phyloP scores from a whole-genome alignment of 176 grass and related monocot genomes.

The Microstegium vimineum region DNA sequence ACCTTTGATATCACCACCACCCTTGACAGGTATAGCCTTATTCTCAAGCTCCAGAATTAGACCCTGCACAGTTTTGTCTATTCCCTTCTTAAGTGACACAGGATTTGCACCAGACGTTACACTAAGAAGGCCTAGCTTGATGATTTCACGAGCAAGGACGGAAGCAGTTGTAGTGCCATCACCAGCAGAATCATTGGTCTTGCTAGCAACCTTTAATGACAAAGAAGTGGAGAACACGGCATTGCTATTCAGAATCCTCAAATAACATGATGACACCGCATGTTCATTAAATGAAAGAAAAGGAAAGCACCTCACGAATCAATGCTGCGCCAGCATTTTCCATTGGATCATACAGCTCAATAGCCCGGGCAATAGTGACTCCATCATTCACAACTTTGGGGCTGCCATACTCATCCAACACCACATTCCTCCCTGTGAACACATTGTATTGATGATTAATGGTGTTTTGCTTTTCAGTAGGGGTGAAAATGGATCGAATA shows the following conservation, averaged over 20 bases:
- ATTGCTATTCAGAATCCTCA: too few relatives aligned
- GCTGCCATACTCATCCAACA: too few relatives aligned
- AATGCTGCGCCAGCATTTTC: slow-evolving; percentile 42
- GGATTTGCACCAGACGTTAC: slow-evolving; percentile 90
- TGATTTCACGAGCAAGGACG: slow-evolving; percentile 86
- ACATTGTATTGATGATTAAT: neutral
- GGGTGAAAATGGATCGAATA: too few relatives aligned
- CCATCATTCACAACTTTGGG: too few relatives aligned
- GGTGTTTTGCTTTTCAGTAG: neutral
- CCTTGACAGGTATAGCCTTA: slow-evolving; percentile 74
- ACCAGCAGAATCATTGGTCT: slow-evolving; percentile 93
- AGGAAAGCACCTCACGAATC: too few relatives aligned
- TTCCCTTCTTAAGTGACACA: slow-evolving; percentile 88
- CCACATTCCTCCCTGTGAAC: too few relatives aligned
- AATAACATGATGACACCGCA: too few relatives aligned
- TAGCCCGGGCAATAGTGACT: slow-evolving; percentile 58
- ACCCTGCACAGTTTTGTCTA: slow-evolving; percentile 82
- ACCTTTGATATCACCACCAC: slow-evolving; percentile 78
- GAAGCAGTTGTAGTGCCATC: slow-evolving; percentile 88
- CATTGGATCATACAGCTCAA: slow-evolving; percentile 29
- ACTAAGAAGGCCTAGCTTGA: slow-evolving; percentile 77
- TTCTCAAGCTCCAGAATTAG: slow-evolving; percentile 79
- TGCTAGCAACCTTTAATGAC: slow-evolving; percentile 72
- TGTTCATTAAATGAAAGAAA: neutral
- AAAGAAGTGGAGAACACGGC: too few relatives aligned